Evolutionary conservation across 2,329 filamentous ascomycete genomes (phyloP), one percentile per base, ranked within the genome.

Genomic region (Orbilia blumenaviensis): DNA sequence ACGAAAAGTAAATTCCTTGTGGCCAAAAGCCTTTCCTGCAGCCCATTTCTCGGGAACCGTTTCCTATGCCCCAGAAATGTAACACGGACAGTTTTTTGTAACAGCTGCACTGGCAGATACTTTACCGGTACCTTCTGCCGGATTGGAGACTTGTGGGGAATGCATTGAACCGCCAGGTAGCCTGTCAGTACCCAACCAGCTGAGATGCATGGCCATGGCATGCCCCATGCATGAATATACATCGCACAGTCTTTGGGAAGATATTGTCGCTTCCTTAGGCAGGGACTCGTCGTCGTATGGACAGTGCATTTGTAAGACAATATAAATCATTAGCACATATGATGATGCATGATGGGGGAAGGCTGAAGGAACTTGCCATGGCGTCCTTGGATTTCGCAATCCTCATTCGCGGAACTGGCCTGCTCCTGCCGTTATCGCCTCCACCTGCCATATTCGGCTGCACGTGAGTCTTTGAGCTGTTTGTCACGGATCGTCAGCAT

Each of bases 61-160:
- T 50, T 10, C 52, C 52, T 56, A 56, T 69, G 54, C 12, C 44
- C 27, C 29, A 38, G 52, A 18, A 46, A 41, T 48, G 23, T 61
- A 61, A 38, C 32, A 54, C 64, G 52, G 54, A 48, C 54, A 41
- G 56, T 61, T 62, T 62, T 62, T 52, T 54, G 52, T 69, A 41
- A 48, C n/a, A 3, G 8, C 36, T 63, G 56, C 23, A 44, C 16
- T 44, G n/a, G 56, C 38, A 34, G 32, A 25, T 52, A 44, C 63
- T 58, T 48, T 48, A 18, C 14, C 27, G 41, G 50, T 66, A 73
- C 68, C 38, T 46, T 42, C 61, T 48, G 27, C 21, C n/a, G 23
- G 69, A 32, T 29, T 29, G 52, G 23, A 29, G 29, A 50, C 52
- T n/a, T 68, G 71, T 60, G 63, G 71, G 71, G 71, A 68, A 75